These are phyloP conservation scores for Cytidiella melzeri DNA, from an alignment of 768 basidiomycete genomes.

Conservation along the genomic window DNA sequence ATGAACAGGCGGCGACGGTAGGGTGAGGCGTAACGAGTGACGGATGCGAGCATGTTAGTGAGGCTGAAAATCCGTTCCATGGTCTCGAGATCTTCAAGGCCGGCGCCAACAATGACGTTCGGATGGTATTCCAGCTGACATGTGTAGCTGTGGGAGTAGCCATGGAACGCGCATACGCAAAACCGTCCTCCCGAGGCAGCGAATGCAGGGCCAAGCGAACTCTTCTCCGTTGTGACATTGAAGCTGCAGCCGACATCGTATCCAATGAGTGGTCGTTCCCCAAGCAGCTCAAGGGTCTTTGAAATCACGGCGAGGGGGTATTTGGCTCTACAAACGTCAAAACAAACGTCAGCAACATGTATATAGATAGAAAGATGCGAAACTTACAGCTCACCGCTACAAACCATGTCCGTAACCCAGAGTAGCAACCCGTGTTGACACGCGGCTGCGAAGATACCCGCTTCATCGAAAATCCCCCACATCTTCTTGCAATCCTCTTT, in stretches of 20 bases:
- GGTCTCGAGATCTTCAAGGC: slow-evolving; percentile 32
- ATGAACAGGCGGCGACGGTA: slow-evolving; percentile 9
- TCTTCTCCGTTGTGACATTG: slow-evolving; percentile 8
- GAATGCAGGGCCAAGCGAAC: slow-evolving; percentile 10
- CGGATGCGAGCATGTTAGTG: slow-evolving; percentile 22
- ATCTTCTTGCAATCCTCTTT: slow-evolving; percentile 26
- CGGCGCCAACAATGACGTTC: slow-evolving; percentile 22
- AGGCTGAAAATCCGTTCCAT: slow-evolving; percentile 27
- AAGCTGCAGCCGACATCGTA: slow-evolving; percentile 20
- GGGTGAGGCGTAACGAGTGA: slow-evolving; percentile 10
- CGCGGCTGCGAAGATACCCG: slow-evolving; percentile 30
- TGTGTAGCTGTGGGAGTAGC: slow-evolving; percentile 27
- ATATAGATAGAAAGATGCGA: neutral
- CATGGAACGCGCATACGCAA: slow-evolving; percentile 28
- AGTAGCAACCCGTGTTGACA: slow-evolving; percentile 17
- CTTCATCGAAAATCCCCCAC: slow-evolving; percentile 32
- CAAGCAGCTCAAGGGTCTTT: slow-evolving; percentile 4
- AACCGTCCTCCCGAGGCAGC: neutral
- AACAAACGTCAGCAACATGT: neutral
- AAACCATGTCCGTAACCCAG: slow-evolving; percentile 14
- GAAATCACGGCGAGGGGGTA: slow-evolving; percentile 15
- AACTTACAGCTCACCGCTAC: slow-evolving; percentile 19
- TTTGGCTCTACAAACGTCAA: slow-evolving; percentile 13
- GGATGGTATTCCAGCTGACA: slow-evolving; percentile 31
- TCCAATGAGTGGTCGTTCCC: neutral